Conservation (phyloP, 1,284 basidiomycete genomes). For the Paramarasmius palmivorus region DNA sequence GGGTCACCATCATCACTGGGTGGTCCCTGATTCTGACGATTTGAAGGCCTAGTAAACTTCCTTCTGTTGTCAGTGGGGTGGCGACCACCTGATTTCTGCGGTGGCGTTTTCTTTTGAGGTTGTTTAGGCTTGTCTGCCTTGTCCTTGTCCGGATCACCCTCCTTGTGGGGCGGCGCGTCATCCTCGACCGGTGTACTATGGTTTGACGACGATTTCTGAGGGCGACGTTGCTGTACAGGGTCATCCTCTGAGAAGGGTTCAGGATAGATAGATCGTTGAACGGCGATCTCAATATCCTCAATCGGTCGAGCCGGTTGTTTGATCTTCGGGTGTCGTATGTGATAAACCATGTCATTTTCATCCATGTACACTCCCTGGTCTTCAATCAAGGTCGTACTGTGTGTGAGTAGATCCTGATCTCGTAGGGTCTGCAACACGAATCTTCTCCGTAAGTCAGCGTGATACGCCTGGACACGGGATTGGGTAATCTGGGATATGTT, state of each 20-base stretch:
- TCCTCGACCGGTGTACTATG: neutral
- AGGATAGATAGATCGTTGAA: neutral
- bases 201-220: neutral
- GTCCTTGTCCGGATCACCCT: too few relatives aligned
- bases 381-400: neutral
- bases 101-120: too few relatives aligned
- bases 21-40: too few relatives aligned
- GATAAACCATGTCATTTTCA: neutral
- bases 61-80: too few relatives aligned
- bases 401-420: neutral
- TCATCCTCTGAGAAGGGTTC: neutral
- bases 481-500: neutral
- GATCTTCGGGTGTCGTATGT: neutral
- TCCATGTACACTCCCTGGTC: neutral
- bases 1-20: neutral
- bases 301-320: neutral
- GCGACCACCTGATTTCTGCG: too few relatives aligned
- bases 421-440: neutral
- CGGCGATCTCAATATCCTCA: neutral
- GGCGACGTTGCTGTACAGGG: neutral
- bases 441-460: neutral
- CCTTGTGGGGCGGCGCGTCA: too few relatives aligned
- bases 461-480: neutral
- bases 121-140: too few relatives aligned
- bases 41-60: too few relatives aligned